Base-by-base conservation (phyloP, 164 flowering plant species). In the Saururus chinensis region DNA sequence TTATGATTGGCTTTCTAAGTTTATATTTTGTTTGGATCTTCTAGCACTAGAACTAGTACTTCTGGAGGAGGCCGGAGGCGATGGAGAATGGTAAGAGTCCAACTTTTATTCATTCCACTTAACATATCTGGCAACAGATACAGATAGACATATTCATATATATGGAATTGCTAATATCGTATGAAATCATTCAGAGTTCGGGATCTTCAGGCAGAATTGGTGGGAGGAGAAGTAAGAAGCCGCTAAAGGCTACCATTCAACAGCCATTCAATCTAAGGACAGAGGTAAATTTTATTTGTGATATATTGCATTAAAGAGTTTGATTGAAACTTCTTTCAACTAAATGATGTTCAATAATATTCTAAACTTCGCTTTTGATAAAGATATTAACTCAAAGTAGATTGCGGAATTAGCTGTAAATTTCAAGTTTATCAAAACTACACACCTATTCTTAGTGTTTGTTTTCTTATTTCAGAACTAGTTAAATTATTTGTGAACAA, bases 181-280 rank as follows among this genome's bases (percentile, higher is more conserved):
- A 25, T 59, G 24, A 41, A 20, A n/a, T n/a, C 14, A 60, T 68
- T 53, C 73, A 95, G 99, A 90, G 95, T 68, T 59, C 75, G 37
- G 37, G 4, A 30, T 95, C 96, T 35, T 58, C 77, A 19, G 87
- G 84, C 13, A 74, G 84, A 56, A 56, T 56, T 52, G 84, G 81
- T n/a, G 79, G 84, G 61, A 84, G 84, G 62, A 80, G 63, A 55
- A 77, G 84, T 90, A 85, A 77, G 71, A 76, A 81, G 76, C 85
- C 80, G 70, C 82, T 61, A 16, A 83, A 62, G 73, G 76, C 72
- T 65, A 91, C 99, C 7, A 64, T 80, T 51, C 92, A 73, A 51
- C 80, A 79, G 67, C 98, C 97, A 24, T 95, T 95, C 66, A 83
- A 84, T 72, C 90, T 91, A 19, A 84, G 83, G 71, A 95, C 99